Evolutionary conservation across 352 stramenopile species (phyloP).

Genomic region (Pythium sukuiense): DNA sequence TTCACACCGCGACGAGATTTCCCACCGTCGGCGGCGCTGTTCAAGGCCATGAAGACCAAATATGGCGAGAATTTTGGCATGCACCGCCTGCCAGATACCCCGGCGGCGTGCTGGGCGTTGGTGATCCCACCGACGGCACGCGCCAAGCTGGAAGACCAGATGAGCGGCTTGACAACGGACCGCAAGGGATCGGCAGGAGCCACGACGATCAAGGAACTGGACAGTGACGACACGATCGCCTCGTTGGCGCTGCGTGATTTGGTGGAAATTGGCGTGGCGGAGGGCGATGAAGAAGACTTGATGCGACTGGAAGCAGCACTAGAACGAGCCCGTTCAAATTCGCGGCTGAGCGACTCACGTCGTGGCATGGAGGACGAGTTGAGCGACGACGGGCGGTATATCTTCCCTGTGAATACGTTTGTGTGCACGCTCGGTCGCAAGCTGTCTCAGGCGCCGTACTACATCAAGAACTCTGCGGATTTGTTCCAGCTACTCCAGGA

Average conservation of each 20-base stretch:
- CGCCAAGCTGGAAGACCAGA: constrained; percentile 59
- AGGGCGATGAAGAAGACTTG: constrained; percentile 27
- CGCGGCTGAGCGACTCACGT: constrained; percentile 27
- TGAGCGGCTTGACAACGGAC: neutral
- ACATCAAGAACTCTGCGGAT: constrained; percentile 86
- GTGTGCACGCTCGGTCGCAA: constrained; percentile 83
- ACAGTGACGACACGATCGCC: constrained; percentile 13
- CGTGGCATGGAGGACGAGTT: constrained; percentile 32
- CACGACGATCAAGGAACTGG: constrained; percentile 16
- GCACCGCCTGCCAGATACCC: constrained; percentile 68
- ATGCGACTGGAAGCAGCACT: constrained; percentile 21
- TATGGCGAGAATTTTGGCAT: constrained; percentile 81
- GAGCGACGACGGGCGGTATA: constrained; percentile 50
- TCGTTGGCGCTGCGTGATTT: neutral
- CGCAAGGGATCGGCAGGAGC: constrained; percentile 21
- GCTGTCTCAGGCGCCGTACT: constrained; percentile 82
- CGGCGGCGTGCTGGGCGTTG: constrained; percentile 77
- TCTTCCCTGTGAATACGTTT: constrained; percentile 84
- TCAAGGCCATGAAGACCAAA: constrained; percentile 84
- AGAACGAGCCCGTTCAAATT: constrained; percentile 16
- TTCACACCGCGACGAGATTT: constrained; percentile 82
- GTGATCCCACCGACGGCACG: constrained; percentile 59
- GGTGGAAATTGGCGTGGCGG: neutral
- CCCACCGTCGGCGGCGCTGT: constrained; percentile 75
- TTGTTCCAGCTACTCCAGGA: constrained; percentile 82